These are phyloP conservation scores for Linnemannia hyalina DNA, from an alignment of 192 early-diverging fungal species.

Conservation along the genomic window DNA sequence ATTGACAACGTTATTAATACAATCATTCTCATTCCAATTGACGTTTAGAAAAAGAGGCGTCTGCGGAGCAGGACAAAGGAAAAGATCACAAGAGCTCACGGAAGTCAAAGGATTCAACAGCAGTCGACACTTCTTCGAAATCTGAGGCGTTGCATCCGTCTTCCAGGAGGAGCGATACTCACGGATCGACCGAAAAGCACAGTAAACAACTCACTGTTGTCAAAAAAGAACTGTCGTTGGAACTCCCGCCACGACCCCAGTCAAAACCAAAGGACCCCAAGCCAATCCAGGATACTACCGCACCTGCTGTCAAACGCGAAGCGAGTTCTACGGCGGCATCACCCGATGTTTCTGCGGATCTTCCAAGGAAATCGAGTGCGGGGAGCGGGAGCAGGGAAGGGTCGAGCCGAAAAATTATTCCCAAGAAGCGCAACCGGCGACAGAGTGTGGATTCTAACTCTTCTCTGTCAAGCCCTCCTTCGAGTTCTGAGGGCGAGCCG, in stretches of 20 bases:
- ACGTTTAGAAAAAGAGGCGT: constrained; percentile 17
- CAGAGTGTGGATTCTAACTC: constrained; percentile 48
- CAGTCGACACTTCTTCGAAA: background rate
- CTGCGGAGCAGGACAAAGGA: constrained; percentile 16
- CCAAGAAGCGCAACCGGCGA: constrained; percentile 47
- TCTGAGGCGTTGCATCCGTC: background rate
- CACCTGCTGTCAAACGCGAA: constrained; percentile 10
- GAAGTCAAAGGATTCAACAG: constrained; percentile 7
- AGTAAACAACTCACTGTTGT: background rate
- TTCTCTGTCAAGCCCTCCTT: constrained; percentile 48
- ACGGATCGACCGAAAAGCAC: constrained; percentile 8
- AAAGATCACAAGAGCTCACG: constrained; percentile 9
- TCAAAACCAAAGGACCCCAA: constrained; percentile 12
- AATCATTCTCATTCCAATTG: background rate
- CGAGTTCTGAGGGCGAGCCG: constrained; percentile 40
- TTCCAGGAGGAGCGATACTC: background rate
- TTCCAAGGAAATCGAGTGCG: background rate
- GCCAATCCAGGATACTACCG: background rate
- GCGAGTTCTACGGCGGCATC: background rate
- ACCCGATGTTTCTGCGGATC: background rate
- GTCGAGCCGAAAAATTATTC: constrained; percentile 15
- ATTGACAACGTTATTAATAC: background rate
- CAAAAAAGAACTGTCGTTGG: constrained; percentile 19
- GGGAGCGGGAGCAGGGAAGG: background rate
- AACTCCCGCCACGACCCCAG: constrained; percentile 34